phyloP scores from a whole-genome alignment of 345 rosid species.

The Hirschfeldia incana region DNA sequence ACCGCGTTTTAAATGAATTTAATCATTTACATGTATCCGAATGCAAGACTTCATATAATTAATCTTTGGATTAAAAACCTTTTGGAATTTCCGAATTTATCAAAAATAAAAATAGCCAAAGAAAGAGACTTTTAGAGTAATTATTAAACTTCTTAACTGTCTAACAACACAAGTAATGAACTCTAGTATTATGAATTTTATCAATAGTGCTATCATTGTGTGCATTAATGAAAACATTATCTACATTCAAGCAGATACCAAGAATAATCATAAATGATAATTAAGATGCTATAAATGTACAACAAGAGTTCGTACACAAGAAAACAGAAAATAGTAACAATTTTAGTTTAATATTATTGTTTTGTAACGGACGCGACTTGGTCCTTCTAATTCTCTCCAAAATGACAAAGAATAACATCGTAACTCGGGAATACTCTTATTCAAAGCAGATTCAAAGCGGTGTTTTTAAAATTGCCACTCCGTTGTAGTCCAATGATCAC shows the following conservation, averaged over 20 bases:
- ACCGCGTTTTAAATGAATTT: too few species aligned
- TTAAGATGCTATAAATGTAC: neutral
- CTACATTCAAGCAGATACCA: neutral
- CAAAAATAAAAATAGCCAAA: neutral
- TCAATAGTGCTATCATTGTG: neutral
- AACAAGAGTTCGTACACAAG: neutral
- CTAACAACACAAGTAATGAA: neutral
- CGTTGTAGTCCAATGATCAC: neutral
- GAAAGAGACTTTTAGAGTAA: neutral
- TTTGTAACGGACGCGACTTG: slow-evolving; percentile 19
- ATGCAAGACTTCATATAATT: too few species aligned
- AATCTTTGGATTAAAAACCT: too few species aligned
- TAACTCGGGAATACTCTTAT: neutral
- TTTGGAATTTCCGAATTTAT: too few species aligned
- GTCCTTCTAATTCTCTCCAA: neutral
- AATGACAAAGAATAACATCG: neutral
- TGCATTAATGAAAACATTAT: neutral
- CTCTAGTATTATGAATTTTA: neutral
- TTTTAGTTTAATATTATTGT: neutral
- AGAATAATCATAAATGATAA: neutral
- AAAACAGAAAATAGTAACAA: neutral
- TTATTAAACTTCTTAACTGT: neutral
- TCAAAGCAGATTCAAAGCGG: neutral
- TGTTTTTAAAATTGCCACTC: neutral
- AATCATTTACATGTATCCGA: too few species aligned